Conservation (phyloP, 2,329 filamentous ascomycete species). For the Decorospora gaudefroyi region DNA sequence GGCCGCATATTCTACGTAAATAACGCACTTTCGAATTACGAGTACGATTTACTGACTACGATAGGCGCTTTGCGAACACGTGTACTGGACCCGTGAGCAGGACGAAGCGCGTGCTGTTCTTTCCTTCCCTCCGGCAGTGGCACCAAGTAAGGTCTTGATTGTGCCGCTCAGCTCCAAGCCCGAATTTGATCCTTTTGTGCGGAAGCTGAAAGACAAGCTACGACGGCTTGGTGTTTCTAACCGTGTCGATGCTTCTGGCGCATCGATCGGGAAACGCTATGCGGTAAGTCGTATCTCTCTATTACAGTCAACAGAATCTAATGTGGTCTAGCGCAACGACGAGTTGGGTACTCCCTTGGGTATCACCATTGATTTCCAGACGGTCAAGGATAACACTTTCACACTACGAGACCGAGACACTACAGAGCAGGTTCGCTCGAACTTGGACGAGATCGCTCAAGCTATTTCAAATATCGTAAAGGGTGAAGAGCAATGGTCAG, state of each 20-base stretch:
- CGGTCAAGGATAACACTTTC: constrained; percentile 80
- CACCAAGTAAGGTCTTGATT: constrained; percentile 94
- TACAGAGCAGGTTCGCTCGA: constrained; percentile 85
- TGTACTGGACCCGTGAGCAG: constrained; percentile 86
- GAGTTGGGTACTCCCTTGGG: constrained; percentile 93
- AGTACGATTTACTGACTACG: constrained; percentile 46
- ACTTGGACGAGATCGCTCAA: constrained; percentile 75
- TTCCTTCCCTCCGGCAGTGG: constrained; percentile 75
- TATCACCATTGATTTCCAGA: constrained; percentile 95
- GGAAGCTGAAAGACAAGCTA: constrained; percentile 73
- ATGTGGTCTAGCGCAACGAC: constrained; percentile 70
- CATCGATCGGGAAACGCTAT: constrained; percentile 89
- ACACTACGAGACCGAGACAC: constrained; percentile 87
- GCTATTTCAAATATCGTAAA: constrained; percentile 69
- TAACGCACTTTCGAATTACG: background rate
- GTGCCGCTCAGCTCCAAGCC: constrained; percentile 83
- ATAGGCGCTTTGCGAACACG: constrained; percentile 90
- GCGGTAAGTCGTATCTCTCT: constrained; percentile 43
- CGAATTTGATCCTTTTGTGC: constrained; percentile 77
- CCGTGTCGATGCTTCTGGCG: constrained; percentile 86
- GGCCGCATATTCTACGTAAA: constrained; percentile 82
- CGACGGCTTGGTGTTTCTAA: constrained; percentile 77
- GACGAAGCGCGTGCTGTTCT: constrained; percentile 82
- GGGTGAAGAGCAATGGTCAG: constrained; percentile 67
- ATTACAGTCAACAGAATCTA: constrained; percentile 13